Evolutionary conservation across 805 yeast genomes (phyloP), one percentile per base, ranked within the genome.

Genomic region (Hanseniaspora clermontiae): DNA sequence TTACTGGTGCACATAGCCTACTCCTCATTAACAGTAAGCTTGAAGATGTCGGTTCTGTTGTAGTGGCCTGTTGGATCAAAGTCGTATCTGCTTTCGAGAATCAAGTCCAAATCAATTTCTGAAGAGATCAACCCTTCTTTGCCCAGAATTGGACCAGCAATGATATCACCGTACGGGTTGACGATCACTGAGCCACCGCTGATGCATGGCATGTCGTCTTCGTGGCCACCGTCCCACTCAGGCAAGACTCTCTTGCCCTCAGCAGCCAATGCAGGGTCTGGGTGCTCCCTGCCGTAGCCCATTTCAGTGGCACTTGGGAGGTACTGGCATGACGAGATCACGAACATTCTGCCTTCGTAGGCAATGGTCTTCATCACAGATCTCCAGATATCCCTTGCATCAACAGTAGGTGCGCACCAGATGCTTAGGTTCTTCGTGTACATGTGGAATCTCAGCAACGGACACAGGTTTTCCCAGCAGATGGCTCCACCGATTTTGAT

Each of bases 381-480:
- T 59, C 68, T 65, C 77, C 77, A 74, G 39, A 73, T 69, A n/a
- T 70, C 74, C 40, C 77, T 65, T 59, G 70, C 73, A 57, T 74
- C 77, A 17, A 74, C 75, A 15, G 76, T 72, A 55, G 78, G 77
- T 3, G 77, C 77, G 43, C 69, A 69, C 67, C 71, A 73, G 29
- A 74, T 63, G 55, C 70, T 68, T 17, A 73, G 60, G n/a, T 73
- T 74, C 58, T 74, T 74, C 27, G 74, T 69, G 56, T 74, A 74
- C 65, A 71, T 70, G 0, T 76, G 70, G 29, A 68, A 65, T 62
- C 77, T 68, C 55, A 68, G 62, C 55, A 73, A 60, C 4, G 77
- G 77, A 62, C 72, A 67, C 61, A 67, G 69, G 61, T 74, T 74
- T 57, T 75, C 78, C 77, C 78, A 74, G 62, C 78, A 75, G 49